Percentiles rank a stretch among this genome's conserved stretches.
phyloP scores from a whole-genome alignment of 2,329 filamentous ascomycete species.

The Rhexocercosporidium sp. region DNA sequence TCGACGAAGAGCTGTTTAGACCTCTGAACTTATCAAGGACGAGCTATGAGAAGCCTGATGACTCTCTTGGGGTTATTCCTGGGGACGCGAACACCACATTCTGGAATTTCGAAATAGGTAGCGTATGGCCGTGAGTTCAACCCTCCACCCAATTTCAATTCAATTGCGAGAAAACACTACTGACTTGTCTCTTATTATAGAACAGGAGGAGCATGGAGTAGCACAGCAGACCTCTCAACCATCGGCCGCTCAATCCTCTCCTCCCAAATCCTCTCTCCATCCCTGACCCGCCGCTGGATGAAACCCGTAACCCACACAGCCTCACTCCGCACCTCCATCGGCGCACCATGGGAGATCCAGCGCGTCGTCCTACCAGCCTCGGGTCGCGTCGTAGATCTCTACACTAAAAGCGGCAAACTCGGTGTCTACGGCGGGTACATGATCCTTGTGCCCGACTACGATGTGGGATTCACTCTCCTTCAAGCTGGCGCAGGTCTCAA shows the following conservation, averaged over 20 bases:
- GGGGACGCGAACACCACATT: not conserved
- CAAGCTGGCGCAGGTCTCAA: not conserved
- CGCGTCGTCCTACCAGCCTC: conserved; percentile 18
- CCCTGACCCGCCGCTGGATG: conserved; percentile 35
- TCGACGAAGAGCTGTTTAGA: conserved; percentile 23
- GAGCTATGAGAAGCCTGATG: not conserved
- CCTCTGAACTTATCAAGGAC: conserved; percentile 2
- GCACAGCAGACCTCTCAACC: conserved; percentile 29
- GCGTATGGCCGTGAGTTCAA: conserved; percentile 10
- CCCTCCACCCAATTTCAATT: too few relatives aligned
- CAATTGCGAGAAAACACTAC: too few relatives aligned
- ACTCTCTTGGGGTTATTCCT: conserved; percentile 8
- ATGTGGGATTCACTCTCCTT: conserved; percentile 15
- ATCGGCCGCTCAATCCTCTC: conserved; percentile 33
- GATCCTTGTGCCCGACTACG: conserved; percentile 11
- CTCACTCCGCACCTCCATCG: conserved; percentile 29
- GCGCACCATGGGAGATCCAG: conserved; percentile 39
- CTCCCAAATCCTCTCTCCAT: conserved; percentile 30
- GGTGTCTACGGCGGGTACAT: conserved; percentile 3
- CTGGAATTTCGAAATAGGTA: conserved; percentile 8
- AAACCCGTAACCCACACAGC: conserved; percentile 35
- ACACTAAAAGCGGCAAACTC: conserved; percentile 18
- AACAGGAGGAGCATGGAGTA: conserved; percentile 5
- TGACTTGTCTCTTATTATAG: not conserved
- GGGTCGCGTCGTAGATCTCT: conserved; percentile 15